These are phyloP conservation scores for Amanita molliuscula DNA, from an alignment of 768 basidiomycete species.

Conservation along the genomic window DNA sequence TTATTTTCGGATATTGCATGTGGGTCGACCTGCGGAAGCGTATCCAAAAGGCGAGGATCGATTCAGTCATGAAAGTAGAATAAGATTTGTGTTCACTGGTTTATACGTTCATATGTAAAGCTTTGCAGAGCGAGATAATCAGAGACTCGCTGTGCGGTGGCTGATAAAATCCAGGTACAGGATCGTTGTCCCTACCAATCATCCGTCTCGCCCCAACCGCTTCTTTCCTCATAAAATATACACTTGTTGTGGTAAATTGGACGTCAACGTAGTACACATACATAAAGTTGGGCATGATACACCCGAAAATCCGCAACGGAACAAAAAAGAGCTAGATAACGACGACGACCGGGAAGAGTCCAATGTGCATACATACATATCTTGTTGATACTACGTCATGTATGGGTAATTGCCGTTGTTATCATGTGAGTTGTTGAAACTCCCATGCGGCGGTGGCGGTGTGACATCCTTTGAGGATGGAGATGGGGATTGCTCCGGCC, in stretches of 20 bases:
- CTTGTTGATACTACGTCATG: neutral
- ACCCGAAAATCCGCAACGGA: too few species aligned
- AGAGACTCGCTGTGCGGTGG: too few species aligned
- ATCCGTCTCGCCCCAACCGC: too few species aligned
- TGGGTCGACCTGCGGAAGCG: slow-evolving; percentile 43
- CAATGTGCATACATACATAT: too few species aligned
- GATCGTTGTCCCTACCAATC: neutral
- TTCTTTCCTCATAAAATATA: too few species aligned
- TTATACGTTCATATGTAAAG: neutral
- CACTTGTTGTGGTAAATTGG: too few species aligned
- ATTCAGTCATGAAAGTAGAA: slow-evolving; percentile 72
- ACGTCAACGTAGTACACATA: neutral
- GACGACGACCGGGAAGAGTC: neutral
- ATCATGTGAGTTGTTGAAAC: neutral
- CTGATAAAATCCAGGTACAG: too few species aligned
- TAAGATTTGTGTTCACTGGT: slow-evolving; percentile 15
- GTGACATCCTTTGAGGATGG: slow-evolving; percentile 14
- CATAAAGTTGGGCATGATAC: neutral
- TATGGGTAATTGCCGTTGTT: neutral
- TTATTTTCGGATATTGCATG: slow-evolving; percentile 44
- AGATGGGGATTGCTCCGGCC: slow-evolving; percentile 26
- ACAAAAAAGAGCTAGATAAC: neutral
- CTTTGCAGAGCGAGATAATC: neutral
- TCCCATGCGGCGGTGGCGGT: slow-evolving; percentile 10
- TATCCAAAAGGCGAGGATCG: slow-evolving; percentile 60